phyloP scores from a whole-genome alignment of 164 flowering plant genomes.

The Macadamia tetraphylla region DNA sequence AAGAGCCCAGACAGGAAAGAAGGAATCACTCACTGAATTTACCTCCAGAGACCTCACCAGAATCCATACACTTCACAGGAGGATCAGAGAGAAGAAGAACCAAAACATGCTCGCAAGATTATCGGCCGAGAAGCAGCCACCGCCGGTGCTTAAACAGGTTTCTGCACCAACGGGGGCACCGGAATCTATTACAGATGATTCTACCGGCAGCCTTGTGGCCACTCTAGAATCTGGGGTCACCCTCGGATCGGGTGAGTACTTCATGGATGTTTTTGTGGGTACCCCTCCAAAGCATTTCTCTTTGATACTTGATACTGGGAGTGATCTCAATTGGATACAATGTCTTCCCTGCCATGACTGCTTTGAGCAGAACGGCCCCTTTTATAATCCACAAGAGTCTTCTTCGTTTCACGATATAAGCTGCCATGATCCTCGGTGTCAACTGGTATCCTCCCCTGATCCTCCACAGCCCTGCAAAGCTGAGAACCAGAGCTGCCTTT shows the following conservation, averaged over 20 bases:
- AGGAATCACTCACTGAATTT: slow-evolving; percentile 24
- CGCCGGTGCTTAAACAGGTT: slow-evolving; percentile 4
- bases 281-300: slow-evolving; percentile 69
- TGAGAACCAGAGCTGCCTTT: slow-evolving; percentile 49
- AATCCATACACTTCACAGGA: slow-evolving; percentile 37
- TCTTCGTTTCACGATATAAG: slow-evolving; percentile 34
- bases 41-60: slow-evolving; percentile 33
- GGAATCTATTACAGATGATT: slow-evolving; percentile 13
- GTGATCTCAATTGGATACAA: slow-evolving; percentile 81
- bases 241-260: slow-evolving; percentile 77
- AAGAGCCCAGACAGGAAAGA: neutral
- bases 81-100: slow-evolving; percentile 43
- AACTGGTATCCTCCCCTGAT: slow-evolving; percentile 51
- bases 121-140: slow-evolving; percentile 2
- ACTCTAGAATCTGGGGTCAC: slow-evolving; percentile 64
- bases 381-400: slow-evolving; percentile 50
- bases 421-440: slow-evolving; percentile 50
- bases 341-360: slow-evolving; percentile 64
- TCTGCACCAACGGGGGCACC: slow-evolving; percentile 18
- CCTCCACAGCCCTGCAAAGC: slow-evolving; percentile 40
- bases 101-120: slow-evolving; percentile 27
- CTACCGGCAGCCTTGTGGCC: slow-evolving; percentile 43
- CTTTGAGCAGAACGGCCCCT: slow-evolving; percentile 59
- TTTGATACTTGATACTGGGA: slow-evolving; percentile 70
- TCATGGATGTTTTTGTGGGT: slow-evolving; percentile 72